Evolutionary conservation across 2,329 filamentous ascomycete species (phyloP), one percentile per base, ranked within the genome.

Genomic region (Remersonia thermophila): DNA sequence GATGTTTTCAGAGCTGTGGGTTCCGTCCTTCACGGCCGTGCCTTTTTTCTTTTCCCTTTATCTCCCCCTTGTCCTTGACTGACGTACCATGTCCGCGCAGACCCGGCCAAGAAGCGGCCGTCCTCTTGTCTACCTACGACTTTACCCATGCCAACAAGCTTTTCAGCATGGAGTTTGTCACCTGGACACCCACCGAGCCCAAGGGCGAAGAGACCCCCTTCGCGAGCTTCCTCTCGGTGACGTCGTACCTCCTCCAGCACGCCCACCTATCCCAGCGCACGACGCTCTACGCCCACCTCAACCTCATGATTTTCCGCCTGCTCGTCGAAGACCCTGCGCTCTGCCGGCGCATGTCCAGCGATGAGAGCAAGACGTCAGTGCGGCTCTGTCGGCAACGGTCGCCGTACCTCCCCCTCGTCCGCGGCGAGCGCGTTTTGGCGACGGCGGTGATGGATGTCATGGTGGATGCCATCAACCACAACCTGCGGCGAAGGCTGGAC

Each of bases 91-190:
- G 9, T n/a, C n/a, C 20, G 9, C 20, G 5, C 9, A 93, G 85
- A 46, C 91, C 91, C 1, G 77, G 78, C 3, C 71, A 78, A 40
- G 78, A 87, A 55, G 82, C 85, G 12, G 78, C 87, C 4, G 68
- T 93, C 3, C 62, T 96, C 3, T 68, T 98, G 25, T 79, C 85
- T 1, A 80, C 84, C 0, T 98, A 96, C 55, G 91, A 96, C 55
- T 96, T 96, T 55, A 77, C 79, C 3, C 82, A 93, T 53, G 82
- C 87, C 25, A 98, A 96, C 63, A 96, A 95, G 59, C 68, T 95
- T 7, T 96, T 98, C 58, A 89, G 84, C 56, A 81, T 83, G 55
- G 87, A 81, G 49, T 61, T 98, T 30, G 74, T 94, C 35, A 78
- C 74, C 2, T 54, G 76, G 16, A 53, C 71, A 5, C 59, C 76